Percentiles rank a stretch among this genome's conserved stretches.
Conservation (phyloP, 2,329 filamentous ascomycete genomes). For the Calonectria pseudoturangicola region DNA sequence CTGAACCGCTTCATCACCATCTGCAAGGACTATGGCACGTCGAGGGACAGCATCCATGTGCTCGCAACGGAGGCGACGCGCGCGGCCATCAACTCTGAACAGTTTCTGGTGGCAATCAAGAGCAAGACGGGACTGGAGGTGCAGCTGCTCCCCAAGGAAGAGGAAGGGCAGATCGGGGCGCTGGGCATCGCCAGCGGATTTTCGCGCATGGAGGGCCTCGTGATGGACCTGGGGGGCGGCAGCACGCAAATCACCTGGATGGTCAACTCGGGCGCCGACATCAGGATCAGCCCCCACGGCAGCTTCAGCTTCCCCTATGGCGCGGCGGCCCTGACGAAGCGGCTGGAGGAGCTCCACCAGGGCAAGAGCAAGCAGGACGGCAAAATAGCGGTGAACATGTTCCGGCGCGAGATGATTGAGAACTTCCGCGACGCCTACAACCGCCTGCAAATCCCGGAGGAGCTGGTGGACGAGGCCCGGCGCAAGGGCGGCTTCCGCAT, state of each 20-base stretch:
- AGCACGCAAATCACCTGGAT: slow-evolving; percentile 83
- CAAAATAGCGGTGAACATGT: slow-evolving; percentile 64
- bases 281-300: slow-evolving; percentile 71
- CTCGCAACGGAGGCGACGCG: slow-evolving; percentile 59
- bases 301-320: slow-evolving; percentile 82
- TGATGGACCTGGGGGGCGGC: slow-evolving; percentile 84
- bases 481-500: slow-evolving; percentile 72
- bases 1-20: slow-evolving; percentile 55
- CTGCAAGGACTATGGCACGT: slow-evolving; percentile 54
- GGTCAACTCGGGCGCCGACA: slow-evolving; percentile 67
- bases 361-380: slow-evolving; percentile 62
- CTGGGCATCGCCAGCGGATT: slow-evolving; percentile 80
- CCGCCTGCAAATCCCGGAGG: slow-evolving; percentile 71
- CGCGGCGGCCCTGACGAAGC: slow-evolving; percentile 78
- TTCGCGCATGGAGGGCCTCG: slow-evolving; percentile 75
- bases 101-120: slow-evolving; percentile 65
- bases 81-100: slow-evolving; percentile 55
- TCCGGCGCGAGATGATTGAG: slow-evolving; percentile 70
- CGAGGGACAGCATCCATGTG: slow-evolving; percentile 54
- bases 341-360: slow-evolving; percentile 67
- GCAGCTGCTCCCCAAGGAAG: slow-evolving; percentile 77
- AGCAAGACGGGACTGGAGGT: slow-evolving; percentile 75
- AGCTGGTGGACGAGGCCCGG: slow-evolving; percentile 66
- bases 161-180: slow-evolving; percentile 80
- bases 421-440: slow-evolving; percentile 72